Evolutionary conservation across 2,329 filamentous ascomycete species (phyloP), one percentile per base, ranked within the genome.

Genomic region (Helotiales sp.): DNA sequence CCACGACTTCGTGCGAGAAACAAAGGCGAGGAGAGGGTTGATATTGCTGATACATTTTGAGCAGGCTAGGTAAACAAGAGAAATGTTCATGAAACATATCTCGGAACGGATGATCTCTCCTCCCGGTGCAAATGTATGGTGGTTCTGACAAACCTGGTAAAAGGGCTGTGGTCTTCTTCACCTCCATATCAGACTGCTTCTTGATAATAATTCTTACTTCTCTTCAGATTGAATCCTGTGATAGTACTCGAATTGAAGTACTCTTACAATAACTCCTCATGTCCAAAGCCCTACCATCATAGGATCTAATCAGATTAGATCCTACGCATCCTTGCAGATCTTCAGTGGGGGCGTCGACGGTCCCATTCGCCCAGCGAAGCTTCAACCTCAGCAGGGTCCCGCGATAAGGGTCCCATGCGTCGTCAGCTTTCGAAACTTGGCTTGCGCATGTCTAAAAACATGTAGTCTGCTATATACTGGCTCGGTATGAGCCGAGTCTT

Each of bases 381-480:
- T 30, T 22, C 27, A 31, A 47, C 2, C 29, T 25, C 19, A 24
- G 19, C 40, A 27, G 40, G 40, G 22, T 31, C 13, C 31, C 15
- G 29, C 46, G 46, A 48, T 48, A 48, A 48, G 46, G n/a, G 27
- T 33, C 17, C 46, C 15, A 31, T 48, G 46, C 46, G 46, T 48
- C 46, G 46, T 48, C 46, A 48, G 46, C 46, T 48, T 15, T 19
- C 12, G 25, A 31, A 22, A 48, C 12, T 7, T 29, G 17, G 46
- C 27, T 22, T 30, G 29, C 27, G 13, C 15, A 22, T 22, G 10
- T 48, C 27, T 33, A 27, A 12, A 19, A 30, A 24, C 15, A 48
- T 48, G 46, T 48, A 33, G 29, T 2, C 13, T 27, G 30, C 46
- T 48, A 48, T 31, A 48, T 48, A 33, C 4, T 2, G 9, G 46